These are phyloP conservation scores for Solanum hybrid DNA, from an alignment of 305 asterid species.

Conservation along the genomic window DNA sequence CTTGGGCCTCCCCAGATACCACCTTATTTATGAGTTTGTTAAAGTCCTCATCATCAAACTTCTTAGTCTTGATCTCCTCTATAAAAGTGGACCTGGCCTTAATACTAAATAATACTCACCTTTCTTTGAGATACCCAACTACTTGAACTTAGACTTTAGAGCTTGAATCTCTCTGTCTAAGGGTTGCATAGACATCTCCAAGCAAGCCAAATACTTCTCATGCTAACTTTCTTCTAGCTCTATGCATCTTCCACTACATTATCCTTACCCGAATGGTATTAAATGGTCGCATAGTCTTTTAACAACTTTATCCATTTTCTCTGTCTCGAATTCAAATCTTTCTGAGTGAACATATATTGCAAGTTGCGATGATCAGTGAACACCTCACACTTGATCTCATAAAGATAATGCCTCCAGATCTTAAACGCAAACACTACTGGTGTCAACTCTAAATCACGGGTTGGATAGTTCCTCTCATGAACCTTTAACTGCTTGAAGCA, in stretches of 20 bases:
- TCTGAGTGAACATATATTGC: neutral
- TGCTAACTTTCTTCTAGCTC: neutral
- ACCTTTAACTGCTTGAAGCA: neutral
- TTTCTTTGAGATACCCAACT: neutral
- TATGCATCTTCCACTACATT: neutral
- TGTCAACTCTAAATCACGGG: neutral
- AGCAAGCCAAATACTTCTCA: neutral
- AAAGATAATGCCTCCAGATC: too few species aligned
- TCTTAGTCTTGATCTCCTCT: neutral
- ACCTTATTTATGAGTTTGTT: neutral
- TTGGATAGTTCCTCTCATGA: neutral
- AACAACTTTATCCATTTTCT: too few species aligned
- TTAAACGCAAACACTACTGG: neutral
- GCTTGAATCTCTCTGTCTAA: neutral
- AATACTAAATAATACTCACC: too few species aligned
- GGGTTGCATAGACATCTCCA: neutral
- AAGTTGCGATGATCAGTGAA: neutral
- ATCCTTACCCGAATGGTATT: neutral
- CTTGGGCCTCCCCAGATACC: neutral
- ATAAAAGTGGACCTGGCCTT: too few species aligned
- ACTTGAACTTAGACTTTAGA: neutral
- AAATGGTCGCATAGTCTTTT: neutral
- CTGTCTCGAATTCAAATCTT: neutral
- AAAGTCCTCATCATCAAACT: neutral
- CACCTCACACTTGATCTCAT: neutral